Evolutionary conservation across 2,329 filamentous ascomycete species (phyloP), one percentile per base, ranked within the genome.

Genomic region (Didymella sp.): DNA sequence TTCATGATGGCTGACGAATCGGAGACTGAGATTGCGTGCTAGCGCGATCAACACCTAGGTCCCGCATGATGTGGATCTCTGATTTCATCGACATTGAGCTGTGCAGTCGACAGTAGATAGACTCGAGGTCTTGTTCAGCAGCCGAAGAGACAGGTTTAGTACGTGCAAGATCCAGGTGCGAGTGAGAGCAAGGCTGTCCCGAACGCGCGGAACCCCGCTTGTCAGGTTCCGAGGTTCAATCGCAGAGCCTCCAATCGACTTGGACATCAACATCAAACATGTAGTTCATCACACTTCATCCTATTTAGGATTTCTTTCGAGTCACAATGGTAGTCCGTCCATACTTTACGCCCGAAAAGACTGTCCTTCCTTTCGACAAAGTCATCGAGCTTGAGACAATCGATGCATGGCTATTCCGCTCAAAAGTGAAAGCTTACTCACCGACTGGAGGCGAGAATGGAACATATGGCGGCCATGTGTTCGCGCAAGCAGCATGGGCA

Each of bases 401-500:
- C 52, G 73, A 78, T 53, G 70, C 77, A 30, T 56, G 61, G 42
- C 79, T 76, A 21, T 80, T 73, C 52, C 71, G 76, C 27, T 79
- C 76, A 2, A 74, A 70, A 28, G 73, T 76, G 8, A 73, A 70
- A 48, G 75, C 77, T 0, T 83, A 78, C 58, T 74, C 77, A 11
- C 80, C 81, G 0, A 68, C 69, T 13, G 79, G 76, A 3, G 73
- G 71, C 6, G 69, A 75, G 15, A 73, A 73, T 2, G 73, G 77
- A 13, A 79, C 82, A 0, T 85, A 84, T 68, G 83, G 83, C 12
- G 83, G 83, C 1, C 82, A 86, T 72, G 82, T 85, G 4, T 85
- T 81, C 61, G 80, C 81, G n/a, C 84, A 85, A 69, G 80, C 83
- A 28, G 82, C 81, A 15, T 85, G 81, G 75, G 83, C 83, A 15